Base-by-base conservation (phyloP, 176 grass and related monocot genomes). In the Rhynchospora pubera region DNA sequence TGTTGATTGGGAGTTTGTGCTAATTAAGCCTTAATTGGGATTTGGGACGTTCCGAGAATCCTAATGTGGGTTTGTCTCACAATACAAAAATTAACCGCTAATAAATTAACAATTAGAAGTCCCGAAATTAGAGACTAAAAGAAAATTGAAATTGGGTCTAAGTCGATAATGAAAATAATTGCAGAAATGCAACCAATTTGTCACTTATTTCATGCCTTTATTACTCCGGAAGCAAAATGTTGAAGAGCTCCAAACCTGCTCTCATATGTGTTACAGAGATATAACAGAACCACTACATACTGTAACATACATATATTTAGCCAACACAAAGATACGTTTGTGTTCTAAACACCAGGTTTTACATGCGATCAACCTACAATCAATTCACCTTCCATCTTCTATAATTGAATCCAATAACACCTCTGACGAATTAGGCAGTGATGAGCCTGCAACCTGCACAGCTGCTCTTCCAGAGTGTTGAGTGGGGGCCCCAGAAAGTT, bases 341-440 rank as follows among this genome's bases (percentile, higher is more conserved):
- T 23, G 56, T 59, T 55, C 28, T 5, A 19, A 43, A 79, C 46
- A 13, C 26, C 26, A 32, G 45, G 1, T 46, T 80, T 46, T 43
- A 52, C 58, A 1, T 62, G 42, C 12, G 62, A 80, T 45, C 16
- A 62, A 62, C 19, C 1, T 9, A 84, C 23, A 73, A 68, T 3
- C 24, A 6, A 14, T 42, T 87, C 87, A 86, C 84, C 85, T 89
- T 56, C 89, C 87, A 59, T 87, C 86, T 0, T 79, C 44, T 45
- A 87, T 85, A 76, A 77, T 82, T 61, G 91, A 88, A 23, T 83
- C 79, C 81, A 83, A 52, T 24, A 86, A 14, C 39, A 21, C 23
- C 39, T 81, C 42, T 10, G 87, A 79, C 12, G 68, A 82, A 10
- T 85, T 85, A 5, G 62, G 21, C 42, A 34, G 3, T 7, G 87